These are phyloP conservation scores for Debaryomycetaceae sp. DNA, from an alignment of 1,139 yeast species.

Conservation along the genomic window DNA sequence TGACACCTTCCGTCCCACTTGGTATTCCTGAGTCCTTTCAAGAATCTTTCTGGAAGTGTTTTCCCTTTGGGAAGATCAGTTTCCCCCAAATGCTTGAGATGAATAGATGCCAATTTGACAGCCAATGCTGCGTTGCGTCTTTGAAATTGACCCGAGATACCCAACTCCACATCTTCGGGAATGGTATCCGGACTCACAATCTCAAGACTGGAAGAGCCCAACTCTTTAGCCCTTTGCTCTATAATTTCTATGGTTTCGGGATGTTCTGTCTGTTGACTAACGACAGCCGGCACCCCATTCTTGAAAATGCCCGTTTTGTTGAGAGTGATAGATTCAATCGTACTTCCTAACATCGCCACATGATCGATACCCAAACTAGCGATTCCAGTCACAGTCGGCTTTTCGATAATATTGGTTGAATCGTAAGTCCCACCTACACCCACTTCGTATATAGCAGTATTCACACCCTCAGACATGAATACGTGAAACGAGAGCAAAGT, in stretches of 20 bases:
- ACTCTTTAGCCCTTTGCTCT: slow-evolving; percentile 62
- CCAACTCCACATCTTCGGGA: slow-evolving; percentile 48
- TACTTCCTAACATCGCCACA: slow-evolving; percentile 80
- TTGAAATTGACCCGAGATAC: slow-evolving; percentile 88
- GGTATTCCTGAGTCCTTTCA: slow-evolving; percentile 64
- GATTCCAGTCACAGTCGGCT: slow-evolving; percentile 85
- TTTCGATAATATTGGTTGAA: slow-evolving; percentile 80
- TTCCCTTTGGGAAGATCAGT: slow-evolving; percentile 14
- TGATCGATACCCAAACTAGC: slow-evolving; percentile 91
- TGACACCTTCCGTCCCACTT: slow-evolving; percentile 97
- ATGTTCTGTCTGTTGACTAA: slow-evolving; percentile 52
- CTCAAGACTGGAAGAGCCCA: slow-evolving; percentile 46
- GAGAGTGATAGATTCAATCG: slow-evolving; percentile 91
- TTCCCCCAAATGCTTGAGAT: slow-evolving; percentile 50
- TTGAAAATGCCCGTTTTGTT: slow-evolving; percentile 95
- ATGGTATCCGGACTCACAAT: slow-evolving; percentile 41
- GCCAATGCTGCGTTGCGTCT: slow-evolving; percentile 85
- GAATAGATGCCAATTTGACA: slow-evolving; percentile 63
- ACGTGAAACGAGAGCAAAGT: slow-evolving; percentile 90
- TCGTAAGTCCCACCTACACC: slow-evolving; percentile 98
- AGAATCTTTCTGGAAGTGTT: slow-evolving; percentile 52
- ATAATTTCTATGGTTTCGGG: slow-evolving; percentile 53
- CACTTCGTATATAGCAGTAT: slow-evolving; percentile 92
- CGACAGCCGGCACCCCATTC: slow-evolving; percentile 61
- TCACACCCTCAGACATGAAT: slow-evolving; percentile 81